Evolutionary conservation across 257 asterid genomes (phyloP).

Genomic region (Capsicum pubescens): DNA sequence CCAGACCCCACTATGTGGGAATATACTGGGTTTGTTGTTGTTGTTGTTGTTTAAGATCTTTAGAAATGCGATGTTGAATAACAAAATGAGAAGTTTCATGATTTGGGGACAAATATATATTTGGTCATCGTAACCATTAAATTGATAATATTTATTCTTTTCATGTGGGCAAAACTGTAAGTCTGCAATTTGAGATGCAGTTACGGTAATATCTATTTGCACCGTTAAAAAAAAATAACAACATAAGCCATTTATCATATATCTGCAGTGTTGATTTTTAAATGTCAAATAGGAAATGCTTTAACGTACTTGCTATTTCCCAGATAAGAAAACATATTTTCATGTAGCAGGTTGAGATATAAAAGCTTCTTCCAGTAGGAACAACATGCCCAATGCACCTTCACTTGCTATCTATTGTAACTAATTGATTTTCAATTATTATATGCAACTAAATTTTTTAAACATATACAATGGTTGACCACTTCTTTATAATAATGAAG

Average conservation of each 20-base stretch:
- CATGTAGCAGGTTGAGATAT: background rate
- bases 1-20: no score
- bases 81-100: no score
- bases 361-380: background rate
- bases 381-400: slow-evolving; percentile 18
- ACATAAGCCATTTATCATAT: background rate
- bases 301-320: background rate
- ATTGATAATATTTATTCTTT: background rate
- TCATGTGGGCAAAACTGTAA: slow-evolving; percentile 7
- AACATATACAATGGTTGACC: background rate
- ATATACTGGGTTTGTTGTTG: no score
- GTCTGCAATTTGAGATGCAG: background rate
- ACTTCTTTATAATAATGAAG: background rate
- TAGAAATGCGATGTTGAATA: no score
- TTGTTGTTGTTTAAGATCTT: no score
- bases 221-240: background rate
- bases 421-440: background rate
- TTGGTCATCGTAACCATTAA: no score
- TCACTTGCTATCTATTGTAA: background rate
- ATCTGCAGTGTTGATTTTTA: background rate
- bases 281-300: background rate
- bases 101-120: no score
- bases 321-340: background rate
- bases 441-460: background rate
- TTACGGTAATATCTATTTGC: background rate